Evolutionary conservation across 192 early-diverging fungal species (phyloP).

Genomic region (Phycomyces blakesleeanus): DNA sequence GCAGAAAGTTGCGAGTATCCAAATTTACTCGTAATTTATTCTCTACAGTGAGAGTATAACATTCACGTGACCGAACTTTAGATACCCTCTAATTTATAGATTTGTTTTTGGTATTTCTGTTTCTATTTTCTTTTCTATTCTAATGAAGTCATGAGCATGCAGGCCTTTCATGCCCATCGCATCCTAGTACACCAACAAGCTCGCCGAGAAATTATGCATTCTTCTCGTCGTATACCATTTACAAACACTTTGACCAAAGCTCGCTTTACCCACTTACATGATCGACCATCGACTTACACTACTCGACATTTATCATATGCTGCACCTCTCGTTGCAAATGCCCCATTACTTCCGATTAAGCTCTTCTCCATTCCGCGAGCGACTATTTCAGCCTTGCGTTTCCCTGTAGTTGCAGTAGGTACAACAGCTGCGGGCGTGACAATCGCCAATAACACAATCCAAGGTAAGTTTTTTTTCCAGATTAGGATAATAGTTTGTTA

Average conservation of each 20-base stretch:
- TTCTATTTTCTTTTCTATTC: not conserved
- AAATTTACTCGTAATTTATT: too few species aligned
- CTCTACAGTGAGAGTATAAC: too few species aligned
- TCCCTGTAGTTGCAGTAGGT: constrained; percentile 56
- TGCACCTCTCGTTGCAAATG: constrained; percentile 3
- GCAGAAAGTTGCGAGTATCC: too few species aligned
- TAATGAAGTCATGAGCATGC: not conserved
- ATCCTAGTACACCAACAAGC: too few species aligned
- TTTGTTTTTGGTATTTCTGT: not conserved
- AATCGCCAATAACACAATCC: constrained; percentile 59
- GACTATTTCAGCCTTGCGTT: constrained; percentile 43
- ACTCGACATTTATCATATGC: constrained; percentile 16
- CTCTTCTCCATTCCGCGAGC: constrained; percentile 40
- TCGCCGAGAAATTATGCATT: too few species aligned
- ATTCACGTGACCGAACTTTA: too few species aligned
- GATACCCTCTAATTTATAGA: too few species aligned
- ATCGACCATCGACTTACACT: too few species aligned
- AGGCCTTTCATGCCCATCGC: constrained; percentile 1
- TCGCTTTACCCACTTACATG: too few species aligned
- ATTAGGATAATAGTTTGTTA: not conserved
- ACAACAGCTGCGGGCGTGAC: constrained; percentile 56
- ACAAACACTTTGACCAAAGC: too few species aligned
- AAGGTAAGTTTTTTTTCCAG: constrained; percentile 33
- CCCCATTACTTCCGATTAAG: constrained; percentile 15
- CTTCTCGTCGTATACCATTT: too few species aligned